phyloP scores from a whole-genome alignment of 768 basidiomycete genomes.

The Brasilioporus rufonigricans region DNA sequence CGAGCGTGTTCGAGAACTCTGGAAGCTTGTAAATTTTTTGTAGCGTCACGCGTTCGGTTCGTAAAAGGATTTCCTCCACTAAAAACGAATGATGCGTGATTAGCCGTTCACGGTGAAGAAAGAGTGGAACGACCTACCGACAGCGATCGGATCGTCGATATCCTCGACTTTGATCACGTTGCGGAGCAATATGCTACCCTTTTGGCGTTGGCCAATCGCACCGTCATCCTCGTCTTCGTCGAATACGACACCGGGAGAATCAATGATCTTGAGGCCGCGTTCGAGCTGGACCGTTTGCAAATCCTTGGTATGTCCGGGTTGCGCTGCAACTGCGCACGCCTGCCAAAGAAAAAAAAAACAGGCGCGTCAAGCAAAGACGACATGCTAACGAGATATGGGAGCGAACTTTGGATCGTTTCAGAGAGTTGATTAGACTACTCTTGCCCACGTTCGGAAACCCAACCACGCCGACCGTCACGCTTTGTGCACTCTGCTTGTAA shows the following conservation, averaged over 20 bases:
- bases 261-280: constrained; percentile 87
- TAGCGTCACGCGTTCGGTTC: constrained; percentile 69
- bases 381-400: not conserved
- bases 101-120: too few relatives aligned
- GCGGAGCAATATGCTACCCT: constrained; percentile 66
- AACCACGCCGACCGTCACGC: constrained; percentile 85
- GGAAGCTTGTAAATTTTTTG: constrained; percentile 87
- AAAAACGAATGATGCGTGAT: not conserved
- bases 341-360: constrained; percentile 29
- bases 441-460: constrained; percentile 99
- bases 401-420: constrained; percentile 77
- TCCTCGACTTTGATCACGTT: constrained; percentile 92
- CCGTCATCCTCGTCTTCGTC: constrained; percentile 66
- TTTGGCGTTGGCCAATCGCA: constrained; percentile 45
- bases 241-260: constrained; percentile 97
- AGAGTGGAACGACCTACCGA: constrained; percentile 53
- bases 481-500: constrained; percentile 67
- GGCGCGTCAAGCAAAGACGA: not conserved
- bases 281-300: constrained; percentile 91
- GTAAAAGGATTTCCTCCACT: constrained; percentile 85
- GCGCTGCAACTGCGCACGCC: constrained; percentile 94
- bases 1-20: constrained; percentile 63
- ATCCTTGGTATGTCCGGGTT: constrained; percentile 91
- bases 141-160: constrained; percentile 84
- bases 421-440: constrained; percentile 88